These are phyloP conservation scores for Echinosophora koreensis DNA, from an alignment of 306 rosid species.

Conservation along the genomic window DNA sequence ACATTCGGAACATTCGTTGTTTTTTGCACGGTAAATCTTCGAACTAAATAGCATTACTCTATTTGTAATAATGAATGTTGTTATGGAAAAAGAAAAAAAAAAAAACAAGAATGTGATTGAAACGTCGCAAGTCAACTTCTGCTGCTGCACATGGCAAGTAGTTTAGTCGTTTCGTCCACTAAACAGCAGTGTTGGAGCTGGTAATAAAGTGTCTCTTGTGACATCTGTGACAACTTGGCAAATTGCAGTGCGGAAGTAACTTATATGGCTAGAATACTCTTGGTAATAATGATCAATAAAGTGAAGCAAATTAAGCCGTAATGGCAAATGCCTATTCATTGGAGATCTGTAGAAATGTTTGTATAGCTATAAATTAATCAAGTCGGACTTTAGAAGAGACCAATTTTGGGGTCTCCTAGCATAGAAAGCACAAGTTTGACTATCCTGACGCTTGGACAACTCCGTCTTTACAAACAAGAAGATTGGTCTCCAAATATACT, in stretches of 20 bases:
- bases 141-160: not conserved
- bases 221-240: not conserved
- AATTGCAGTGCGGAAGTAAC: not conserved
- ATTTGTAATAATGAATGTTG: too few relatives aligned
- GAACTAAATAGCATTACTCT: too few relatives aligned
- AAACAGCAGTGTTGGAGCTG: not conserved
- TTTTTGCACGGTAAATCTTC: too few relatives aligned
- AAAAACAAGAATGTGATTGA: too few relatives aligned
- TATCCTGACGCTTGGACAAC: not conserved
- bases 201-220: not conserved
- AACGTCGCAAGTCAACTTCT: not conserved
- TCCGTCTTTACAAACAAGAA: not conserved
- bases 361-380: not conserved
- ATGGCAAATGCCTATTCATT: not conserved
- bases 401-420: not conserved
- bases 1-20: too few relatives aligned
- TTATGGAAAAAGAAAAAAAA: too few relatives aligned
- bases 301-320: conserved; percentile 4
- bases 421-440: not conserved
- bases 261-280: not conserved
- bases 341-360: not conserved
- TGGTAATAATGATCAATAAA: not conserved
- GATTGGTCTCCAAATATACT: not conserved
- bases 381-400: not conserved
- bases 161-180: not conserved